phyloP scores from a whole-genome alignment of 257 asterid genomes.

The Gynochthodes officinalis region DNA sequence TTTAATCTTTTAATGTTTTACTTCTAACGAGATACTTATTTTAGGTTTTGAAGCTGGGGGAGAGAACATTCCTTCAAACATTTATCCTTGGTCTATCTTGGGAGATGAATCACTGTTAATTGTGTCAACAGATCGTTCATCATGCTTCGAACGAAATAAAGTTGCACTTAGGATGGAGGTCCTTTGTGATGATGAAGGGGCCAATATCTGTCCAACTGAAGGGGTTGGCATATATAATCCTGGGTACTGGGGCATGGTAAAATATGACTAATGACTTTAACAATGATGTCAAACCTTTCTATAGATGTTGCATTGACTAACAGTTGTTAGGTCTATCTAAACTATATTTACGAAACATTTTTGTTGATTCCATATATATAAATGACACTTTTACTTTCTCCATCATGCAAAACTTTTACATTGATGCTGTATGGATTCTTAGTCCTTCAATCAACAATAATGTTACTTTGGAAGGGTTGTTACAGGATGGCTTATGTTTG shows the following conservation, averaged over 20 bases:
- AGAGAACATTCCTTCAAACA: conserved; percentile 74
- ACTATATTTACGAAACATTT: not conserved
- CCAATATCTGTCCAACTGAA: conserved; percentile 61
- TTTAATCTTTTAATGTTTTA: not conserved
- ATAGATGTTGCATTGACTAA: not conserved
- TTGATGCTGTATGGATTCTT: not conserved
- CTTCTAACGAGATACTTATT: conserved; percentile 5
- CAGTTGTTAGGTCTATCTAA: no score
- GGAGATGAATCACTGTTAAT: conserved; percentile 68
- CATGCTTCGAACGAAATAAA: conserved; percentile 78
- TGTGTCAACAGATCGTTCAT: conserved; percentile 79
- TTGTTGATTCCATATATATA: not conserved
- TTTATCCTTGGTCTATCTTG: conserved; percentile 80
- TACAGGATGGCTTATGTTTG: not conserved
- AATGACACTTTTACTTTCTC: not conserved
- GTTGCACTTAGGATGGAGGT: conserved; percentile 78
- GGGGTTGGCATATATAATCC: conserved; percentile 97
- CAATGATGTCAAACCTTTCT: not conserved
- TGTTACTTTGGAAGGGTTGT: not conserved
- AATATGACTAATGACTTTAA: not conserved
- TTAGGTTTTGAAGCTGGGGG: conserved; percentile 99
- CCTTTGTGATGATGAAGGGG: conserved; percentile 53
- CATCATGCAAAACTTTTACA: not conserved
- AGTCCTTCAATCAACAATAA: not conserved
- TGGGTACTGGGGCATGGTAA: conserved; percentile 99